Evolutionary conservation across 352 stramenopile genomes (phyloP).

Genomic region (Phytophthora crassamura): DNA sequence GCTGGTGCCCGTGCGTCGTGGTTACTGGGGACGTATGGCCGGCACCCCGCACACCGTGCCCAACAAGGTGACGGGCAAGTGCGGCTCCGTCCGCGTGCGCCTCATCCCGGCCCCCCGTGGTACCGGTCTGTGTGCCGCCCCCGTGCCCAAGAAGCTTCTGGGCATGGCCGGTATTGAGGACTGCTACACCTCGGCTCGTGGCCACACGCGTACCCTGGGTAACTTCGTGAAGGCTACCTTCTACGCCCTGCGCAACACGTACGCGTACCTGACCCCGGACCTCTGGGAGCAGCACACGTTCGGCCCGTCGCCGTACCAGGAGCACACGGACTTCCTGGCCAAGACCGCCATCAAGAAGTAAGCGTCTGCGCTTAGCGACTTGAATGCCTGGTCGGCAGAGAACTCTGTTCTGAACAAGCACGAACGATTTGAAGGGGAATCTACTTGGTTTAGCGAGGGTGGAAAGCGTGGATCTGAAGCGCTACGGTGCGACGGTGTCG

Average conservation of each 20-base stretch:
- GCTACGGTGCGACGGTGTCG: constrained; percentile 92
- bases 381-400: constrained; percentile 29
- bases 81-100: constrained; percentile 98
- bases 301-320: constrained; percentile 95
- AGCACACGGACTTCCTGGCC: constrained; percentile 99
- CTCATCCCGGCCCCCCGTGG: constrained; percentile 99
- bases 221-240: constrained; percentile 99
- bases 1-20: constrained; percentile 97
- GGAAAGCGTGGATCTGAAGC: constrained; percentile 86
- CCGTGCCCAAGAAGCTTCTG: constrained; percentile 98
- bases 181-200: constrained; percentile 96
- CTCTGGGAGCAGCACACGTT: constrained; percentile 98
- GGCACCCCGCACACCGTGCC: constrained; percentile 97
- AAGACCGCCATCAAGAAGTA: constrained; percentile 96
- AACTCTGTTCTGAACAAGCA: constrained; percentile 36
- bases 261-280: constrained; percentile 98
- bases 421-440: constrained; percentile 32
- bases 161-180: constrained; percentile 99
- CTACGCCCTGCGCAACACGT: constrained; percentile 97
- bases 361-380: constrained; percentile 28
- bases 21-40: constrained; percentile 98
- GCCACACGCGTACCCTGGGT: constrained; percentile 99
- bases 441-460: constrained; percentile 42
- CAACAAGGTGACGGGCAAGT: constrained; percentile 99
- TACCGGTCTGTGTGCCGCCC: constrained; percentile 98